Evolutionary conservation across 495 filamentous ascomycete genomes (phyloP).

Genomic region (Extremus antarcticus): DNA sequence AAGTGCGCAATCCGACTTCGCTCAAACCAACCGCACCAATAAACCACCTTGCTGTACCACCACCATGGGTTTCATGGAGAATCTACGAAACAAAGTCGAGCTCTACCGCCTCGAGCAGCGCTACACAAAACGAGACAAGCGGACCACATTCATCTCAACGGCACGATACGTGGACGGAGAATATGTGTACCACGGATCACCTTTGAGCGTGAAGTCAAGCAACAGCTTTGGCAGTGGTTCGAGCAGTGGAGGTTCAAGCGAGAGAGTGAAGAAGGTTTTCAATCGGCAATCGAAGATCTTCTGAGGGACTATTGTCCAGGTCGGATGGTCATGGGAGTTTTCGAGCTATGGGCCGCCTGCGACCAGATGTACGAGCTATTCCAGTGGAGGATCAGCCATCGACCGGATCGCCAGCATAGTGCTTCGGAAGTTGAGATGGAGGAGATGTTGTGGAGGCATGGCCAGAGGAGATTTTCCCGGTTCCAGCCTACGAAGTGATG

Average conservation of each 20-base stretch:
- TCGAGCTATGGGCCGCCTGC: too few species aligned
- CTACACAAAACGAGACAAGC: conserved; percentile 77
- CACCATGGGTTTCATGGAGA: conserved; percentile 20
- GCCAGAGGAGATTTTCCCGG: too few species aligned
- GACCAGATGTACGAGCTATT: too few species aligned
- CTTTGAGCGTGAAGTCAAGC: conserved; percentile 17
- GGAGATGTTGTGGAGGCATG: too few species aligned
- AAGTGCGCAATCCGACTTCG: too few species aligned
- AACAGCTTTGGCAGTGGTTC: conserved; percentile 1
- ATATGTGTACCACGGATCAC: conserved; percentile 53
- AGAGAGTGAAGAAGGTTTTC: conserved; percentile 12
- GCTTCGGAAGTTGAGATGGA: too few species aligned
- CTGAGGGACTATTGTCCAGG: too few species aligned
- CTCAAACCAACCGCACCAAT: too few species aligned
- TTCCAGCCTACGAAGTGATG: background rate
- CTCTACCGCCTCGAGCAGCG: conserved; percentile 87
- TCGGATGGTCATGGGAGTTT: too few species aligned
- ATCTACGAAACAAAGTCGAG: conserved; percentile 53
- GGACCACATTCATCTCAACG: conserved; percentile 74
- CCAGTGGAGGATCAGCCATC: too few species aligned
- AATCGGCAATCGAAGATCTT: background rate
- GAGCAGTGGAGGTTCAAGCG: background rate
- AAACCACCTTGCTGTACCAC: too few species aligned
- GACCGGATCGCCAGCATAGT: too few species aligned
- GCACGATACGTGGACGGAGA: conserved; percentile 88